Conservation (phyloP, 2,329 filamentous ascomycete genomes). For the Monosporascus sp. region DNA sequence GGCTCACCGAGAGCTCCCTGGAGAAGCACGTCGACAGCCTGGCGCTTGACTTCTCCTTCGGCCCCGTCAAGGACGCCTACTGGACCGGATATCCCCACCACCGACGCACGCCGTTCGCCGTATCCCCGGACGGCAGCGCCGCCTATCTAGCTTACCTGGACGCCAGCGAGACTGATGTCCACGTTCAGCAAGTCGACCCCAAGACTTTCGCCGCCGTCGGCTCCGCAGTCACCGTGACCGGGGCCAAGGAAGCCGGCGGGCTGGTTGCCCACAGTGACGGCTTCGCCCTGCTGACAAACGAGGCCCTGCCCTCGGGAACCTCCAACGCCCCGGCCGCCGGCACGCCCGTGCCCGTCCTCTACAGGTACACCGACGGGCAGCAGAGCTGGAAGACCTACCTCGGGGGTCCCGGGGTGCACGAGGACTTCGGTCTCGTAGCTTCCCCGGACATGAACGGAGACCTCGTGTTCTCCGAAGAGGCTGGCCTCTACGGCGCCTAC, state of each 20-base stretch:
- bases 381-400: slow-evolving; percentile 55
- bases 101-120: slow-evolving; percentile 56
- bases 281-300: slow-evolving; percentile 58
- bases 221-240: slow-evolving; percentile 43
- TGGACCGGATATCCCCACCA: slow-evolving; percentile 58
- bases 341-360: slow-evolving; percentile 52
- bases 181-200: slow-evolving; percentile 52
- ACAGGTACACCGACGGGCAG: slow-evolving; percentile 50
- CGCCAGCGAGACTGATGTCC: slow-evolving; percentile 47
- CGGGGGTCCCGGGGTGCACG: slow-evolving; percentile 50
- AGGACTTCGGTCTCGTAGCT: slow-evolving; percentile 39
- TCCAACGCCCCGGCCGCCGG: slow-evolving; percentile 40
- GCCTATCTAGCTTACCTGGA: slow-evolving; percentile 59
- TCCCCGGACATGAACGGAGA: slow-evolving; percentile 59
- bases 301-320: slow-evolving; percentile 45
- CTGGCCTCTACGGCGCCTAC: slow-evolving; percentile 55
- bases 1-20: slow-evolving; percentile 14
- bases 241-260: slow-evolving; percentile 54
- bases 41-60: slow-evolving; percentile 45
- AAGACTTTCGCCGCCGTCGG: slow-evolving; percentile 49
- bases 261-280: slow-evolving; percentile 58
- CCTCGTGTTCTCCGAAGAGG: slow-evolving; percentile 52
- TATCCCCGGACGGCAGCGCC: slow-evolving; percentile 53
- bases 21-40: slow-evolving; percentile 35
- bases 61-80: slow-evolving; percentile 54